phyloP scores from a whole-genome alignment of 306 rosid genomes.

The Dryas drummondii region DNA sequence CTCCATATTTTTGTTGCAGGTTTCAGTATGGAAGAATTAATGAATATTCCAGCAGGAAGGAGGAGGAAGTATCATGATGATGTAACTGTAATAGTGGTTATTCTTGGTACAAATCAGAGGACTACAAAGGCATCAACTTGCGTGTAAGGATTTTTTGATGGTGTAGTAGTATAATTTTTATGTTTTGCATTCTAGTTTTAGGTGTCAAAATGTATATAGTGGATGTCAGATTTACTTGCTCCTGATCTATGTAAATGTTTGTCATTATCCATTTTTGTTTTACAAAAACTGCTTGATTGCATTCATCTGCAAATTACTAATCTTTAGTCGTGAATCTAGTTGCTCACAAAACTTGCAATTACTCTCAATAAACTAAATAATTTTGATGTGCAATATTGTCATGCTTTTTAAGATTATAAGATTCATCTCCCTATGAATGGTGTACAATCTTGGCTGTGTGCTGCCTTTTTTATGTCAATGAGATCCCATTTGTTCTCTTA shows the following conservation, averaged over 20 bases:
- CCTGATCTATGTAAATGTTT: slow-evolving; percentile 1
- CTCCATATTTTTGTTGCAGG: slow-evolving; percentile 44
- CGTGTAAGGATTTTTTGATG: slow-evolving; percentile 27
- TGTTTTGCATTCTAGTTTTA: slow-evolving; percentile 3
- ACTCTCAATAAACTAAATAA: no score
- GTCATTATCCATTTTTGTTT: slow-evolving; percentile 15
- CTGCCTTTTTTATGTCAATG: slow-evolving; percentile 22
- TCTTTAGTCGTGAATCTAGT: background rate
- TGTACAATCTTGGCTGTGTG: background rate
- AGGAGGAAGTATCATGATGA: slow-evolving; percentile 97
- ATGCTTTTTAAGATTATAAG: background rate
- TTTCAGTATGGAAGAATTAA: slow-evolving; percentile 84
- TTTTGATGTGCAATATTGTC: background rate
- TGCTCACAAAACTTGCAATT: background rate
- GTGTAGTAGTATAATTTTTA: background rate
- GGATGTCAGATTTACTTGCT: slow-evolving; percentile 7
- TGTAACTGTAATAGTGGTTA: slow-evolving; percentile 83
- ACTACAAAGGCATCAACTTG: slow-evolving; percentile 91
- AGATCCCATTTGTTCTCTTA: slow-evolving; percentile 9
- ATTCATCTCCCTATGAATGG: no score
- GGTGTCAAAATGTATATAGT: slow-evolving; percentile 29
- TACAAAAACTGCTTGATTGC: background rate
- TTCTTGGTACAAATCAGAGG: slow-evolving; percentile 81
- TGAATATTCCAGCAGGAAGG: slow-evolving; percentile 86
- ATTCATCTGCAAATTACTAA: background rate